A percentile compares a stretch with the other conserved stretches of the same genome.
phyloP scores from a whole-genome alignment of 805 yeast genomes.

The Hanseniaspora meyeri region DNA sequence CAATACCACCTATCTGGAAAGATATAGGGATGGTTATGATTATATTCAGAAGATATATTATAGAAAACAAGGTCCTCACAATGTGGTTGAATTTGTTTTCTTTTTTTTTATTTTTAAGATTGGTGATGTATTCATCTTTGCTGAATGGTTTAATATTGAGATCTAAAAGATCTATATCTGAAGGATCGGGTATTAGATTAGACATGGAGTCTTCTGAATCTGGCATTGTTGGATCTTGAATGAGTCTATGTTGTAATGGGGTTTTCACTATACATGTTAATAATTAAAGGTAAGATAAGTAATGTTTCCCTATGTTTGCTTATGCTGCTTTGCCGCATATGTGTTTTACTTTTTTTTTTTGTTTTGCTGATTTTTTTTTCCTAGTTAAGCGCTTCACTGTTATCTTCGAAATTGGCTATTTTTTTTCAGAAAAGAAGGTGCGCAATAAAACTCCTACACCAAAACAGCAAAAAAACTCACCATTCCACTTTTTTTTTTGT shows the following conservation, averaged over 20 bases:
- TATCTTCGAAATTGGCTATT: neutral
- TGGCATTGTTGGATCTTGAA: neutral
- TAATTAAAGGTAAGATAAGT: too few relatives aligned
- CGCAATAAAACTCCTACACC: neutral
- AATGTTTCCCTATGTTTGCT: too few relatives aligned
- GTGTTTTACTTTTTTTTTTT: neutral
- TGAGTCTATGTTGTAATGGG: too few relatives aligned
- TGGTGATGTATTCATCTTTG: neutral
- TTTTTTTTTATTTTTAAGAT: neutral
- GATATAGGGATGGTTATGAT: constrained; percentile 81
- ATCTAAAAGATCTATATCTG: neutral
- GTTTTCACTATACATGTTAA: too few relatives aligned
- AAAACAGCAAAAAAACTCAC: neutral
- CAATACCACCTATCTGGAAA: constrained; percentile 83
- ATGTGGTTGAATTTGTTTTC: constrained; percentile 19
- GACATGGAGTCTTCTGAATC: neutral
- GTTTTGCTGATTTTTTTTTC: too few relatives aligned
- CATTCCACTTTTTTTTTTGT: too few relatives aligned
- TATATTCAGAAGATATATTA: constrained; percentile 53
- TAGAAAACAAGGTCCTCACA: constrained; percentile 33
- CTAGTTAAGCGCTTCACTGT: neutral
- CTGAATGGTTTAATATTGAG: neutral
- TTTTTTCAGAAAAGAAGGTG: too few relatives aligned
- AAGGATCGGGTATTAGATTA: neutral
- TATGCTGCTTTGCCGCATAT: too few relatives aligned